A percentile compares a stretch with the other conserved stretches of the same genome.
These are phyloP conservation scores for Albifimbria verrucaria DNA, from an alignment of 2,329 filamentous ascomycete genomes.

Conservation along the genomic window DNA sequence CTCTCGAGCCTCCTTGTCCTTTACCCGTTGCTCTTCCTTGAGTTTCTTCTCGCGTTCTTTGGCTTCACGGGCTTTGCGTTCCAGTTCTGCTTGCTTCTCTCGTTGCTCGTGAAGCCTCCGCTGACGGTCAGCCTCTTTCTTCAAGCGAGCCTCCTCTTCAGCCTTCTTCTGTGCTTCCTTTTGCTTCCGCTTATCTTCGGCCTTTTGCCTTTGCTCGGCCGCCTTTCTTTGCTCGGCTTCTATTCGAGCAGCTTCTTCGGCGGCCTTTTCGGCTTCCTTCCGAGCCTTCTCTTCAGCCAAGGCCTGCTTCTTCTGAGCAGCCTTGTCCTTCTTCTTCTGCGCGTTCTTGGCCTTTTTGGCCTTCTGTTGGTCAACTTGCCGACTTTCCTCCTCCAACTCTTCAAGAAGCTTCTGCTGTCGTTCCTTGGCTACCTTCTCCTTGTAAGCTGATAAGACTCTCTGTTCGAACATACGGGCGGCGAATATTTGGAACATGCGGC, in stretches of 20 bases:
- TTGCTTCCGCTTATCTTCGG: slow-evolving; percentile 88
- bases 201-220: slow-evolving; percentile 76
- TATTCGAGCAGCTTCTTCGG: slow-evolving; percentile 74
- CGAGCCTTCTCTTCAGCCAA: slow-evolving; percentile 88
- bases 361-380: slow-evolving; percentile 72
- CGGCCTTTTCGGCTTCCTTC: slow-evolving; percentile 84
- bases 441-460: slow-evolving; percentile 92
- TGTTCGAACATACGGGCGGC: slow-evolving; percentile 99
- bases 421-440: slow-evolving; percentile 92
- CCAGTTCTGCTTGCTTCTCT: slow-evolving; percentile 78
- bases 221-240: slow-evolving; percentile 74
- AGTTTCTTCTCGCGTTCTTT: slow-evolving; percentile 75
- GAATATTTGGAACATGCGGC: slow-evolving; percentile 99
- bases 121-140: slow-evolving; percentile 82
- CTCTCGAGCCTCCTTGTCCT: slow-evolving; percentile 74
- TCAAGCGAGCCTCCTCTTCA: slow-evolving; percentile 80
- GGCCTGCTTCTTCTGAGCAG: slow-evolving; percentile 80
- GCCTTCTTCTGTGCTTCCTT: slow-evolving; percentile 87
- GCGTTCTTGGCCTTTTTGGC: slow-evolving; percentile 93
- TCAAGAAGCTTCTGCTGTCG: slow-evolving; percentile 87
- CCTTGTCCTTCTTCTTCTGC: slow-evolving; percentile 93
- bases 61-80: slow-evolving; percentile 67
- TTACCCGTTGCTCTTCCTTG: slow-evolving; percentile 77
- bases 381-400: slow-evolving; percentile 83
- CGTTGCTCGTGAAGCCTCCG: slow-evolving; percentile 78